phyloP scores from a whole-genome alignment of 805 yeast species.

The Wickerhamiella galacta region DNA sequence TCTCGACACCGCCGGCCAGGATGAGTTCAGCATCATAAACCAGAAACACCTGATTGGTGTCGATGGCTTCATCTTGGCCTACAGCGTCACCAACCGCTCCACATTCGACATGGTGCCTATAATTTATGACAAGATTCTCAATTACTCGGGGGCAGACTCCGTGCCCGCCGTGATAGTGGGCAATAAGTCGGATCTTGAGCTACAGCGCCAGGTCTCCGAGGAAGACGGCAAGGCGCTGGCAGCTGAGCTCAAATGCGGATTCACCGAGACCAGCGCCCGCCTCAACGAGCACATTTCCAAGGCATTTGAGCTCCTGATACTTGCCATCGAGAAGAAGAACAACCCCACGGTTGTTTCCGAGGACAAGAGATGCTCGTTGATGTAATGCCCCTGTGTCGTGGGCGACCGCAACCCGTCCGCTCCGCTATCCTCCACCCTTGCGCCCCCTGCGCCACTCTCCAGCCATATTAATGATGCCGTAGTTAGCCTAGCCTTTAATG shows the following conservation, averaged over 20 bases:
- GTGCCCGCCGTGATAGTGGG: slow-evolving; percentile 73
- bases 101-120: slow-evolving; percentile 62
- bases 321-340: slow-evolving; percentile 45
- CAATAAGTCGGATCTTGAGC: slow-evolving; percentile 53
- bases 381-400: too few relatives aligned
- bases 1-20: slow-evolving; percentile 87
- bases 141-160: slow-evolving; percentile 38
- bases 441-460: too few relatives aligned
- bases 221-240: slow-evolving; percentile 51
- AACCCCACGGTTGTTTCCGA: slow-evolving; percentile 30
- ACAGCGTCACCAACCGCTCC: slow-evolving; percentile 61
- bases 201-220: slow-evolving; percentile 40
- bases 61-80: slow-evolving; percentile 69
- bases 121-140: slow-evolving; percentile 70
- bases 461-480: too few relatives aligned
- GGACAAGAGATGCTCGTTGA: slow-evolving; percentile 35
- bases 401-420: too few relatives aligned
- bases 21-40: slow-evolving; percentile 66
- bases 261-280: slow-evolving; percentile 72
- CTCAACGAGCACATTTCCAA: slow-evolving; percentile 50
- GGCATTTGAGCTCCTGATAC: slow-evolving; percentile 44
- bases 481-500: too few relatives aligned
- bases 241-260: slow-evolving; percentile 46
- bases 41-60: slow-evolving; percentile 66
- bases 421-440: too few relatives aligned